Conservation (phyloP, 2,329 filamentous ascomycete species). For the Phialophora verrucosa region DNA sequence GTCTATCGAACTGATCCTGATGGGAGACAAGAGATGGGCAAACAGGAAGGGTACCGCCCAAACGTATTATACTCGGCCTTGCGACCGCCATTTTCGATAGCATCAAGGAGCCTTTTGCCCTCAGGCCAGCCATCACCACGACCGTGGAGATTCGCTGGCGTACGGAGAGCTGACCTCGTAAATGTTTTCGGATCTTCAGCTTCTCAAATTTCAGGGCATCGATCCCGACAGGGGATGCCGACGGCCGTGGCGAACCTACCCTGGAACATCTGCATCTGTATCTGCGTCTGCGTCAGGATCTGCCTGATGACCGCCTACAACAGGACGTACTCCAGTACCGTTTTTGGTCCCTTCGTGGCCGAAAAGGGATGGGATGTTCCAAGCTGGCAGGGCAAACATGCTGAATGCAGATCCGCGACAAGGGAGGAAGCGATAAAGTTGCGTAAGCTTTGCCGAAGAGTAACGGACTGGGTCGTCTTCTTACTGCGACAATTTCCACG, state of each 20-base stretch:
- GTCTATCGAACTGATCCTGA: constrained; percentile 9
- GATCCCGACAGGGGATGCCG: constrained; percentile 1
- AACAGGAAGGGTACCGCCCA: background rate
- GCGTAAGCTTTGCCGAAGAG: constrained; percentile 2
- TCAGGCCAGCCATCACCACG: background rate
- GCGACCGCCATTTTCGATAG: background rate
- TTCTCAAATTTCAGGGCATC: background rate
- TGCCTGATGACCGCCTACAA: background rate
- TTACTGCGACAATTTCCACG: constrained; percentile 3
- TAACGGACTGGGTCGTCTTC: background rate
- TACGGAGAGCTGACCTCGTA: background rate
- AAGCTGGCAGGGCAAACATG: background rate
- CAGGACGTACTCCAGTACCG: background rate
- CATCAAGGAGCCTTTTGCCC: background rate
- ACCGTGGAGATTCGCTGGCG: background rate
- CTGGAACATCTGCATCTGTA: too few relatives aligned
- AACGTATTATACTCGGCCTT: background rate
- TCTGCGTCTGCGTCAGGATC: background rate
- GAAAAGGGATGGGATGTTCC: background rate
- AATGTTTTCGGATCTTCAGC: background rate
- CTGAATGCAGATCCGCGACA: background rate
- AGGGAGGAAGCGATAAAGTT: constrained; percentile 7
- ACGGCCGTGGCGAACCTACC: background rate
- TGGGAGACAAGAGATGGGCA: background rate
- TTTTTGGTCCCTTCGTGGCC: background rate